Evolutionary conservation across 805 yeast genomes (phyloP).

Genomic region (Tetrapisispora namnaoensis): DNA sequence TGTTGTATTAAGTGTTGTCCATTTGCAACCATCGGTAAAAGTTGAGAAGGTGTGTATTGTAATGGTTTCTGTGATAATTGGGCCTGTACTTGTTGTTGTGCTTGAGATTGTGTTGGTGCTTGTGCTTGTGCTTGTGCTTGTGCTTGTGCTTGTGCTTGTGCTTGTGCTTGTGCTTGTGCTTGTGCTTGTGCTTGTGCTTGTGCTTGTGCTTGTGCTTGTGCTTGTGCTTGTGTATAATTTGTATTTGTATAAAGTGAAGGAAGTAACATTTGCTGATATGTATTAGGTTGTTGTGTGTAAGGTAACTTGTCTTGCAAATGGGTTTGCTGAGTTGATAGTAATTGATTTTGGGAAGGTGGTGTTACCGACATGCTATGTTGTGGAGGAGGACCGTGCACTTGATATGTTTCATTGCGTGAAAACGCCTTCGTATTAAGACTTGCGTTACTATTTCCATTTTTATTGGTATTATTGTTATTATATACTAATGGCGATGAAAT

Average conservation of each 20-base stretch:
- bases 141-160: not conserved
- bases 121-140: not conserved
- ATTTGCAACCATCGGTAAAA: not conserved
- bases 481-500: not conserved
- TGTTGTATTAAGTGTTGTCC: not conserved
- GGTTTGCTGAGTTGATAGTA: not conserved
- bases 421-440: not conserved
- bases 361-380: not conserved
- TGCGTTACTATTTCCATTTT: not conserved
- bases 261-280: not conserved
- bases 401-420: not conserved
- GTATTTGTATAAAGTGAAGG: not conserved
- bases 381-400: not conserved
- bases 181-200: not conserved
- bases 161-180: too few species aligned
- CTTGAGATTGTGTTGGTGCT: too few species aligned
- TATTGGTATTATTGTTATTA: not conserved
- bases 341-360: not conserved
- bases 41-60: not conserved
- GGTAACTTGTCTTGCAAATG: not conserved
- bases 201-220: not conserved
- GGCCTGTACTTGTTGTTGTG: not conserved
- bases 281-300: not conserved
- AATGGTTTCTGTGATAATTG: not conserved
- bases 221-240: not conserved